These are phyloP conservation scores for Penicillium rolfsii DNA, from an alignment of 2,329 filamentous ascomycete genomes.

Conservation along the genomic window DNA sequence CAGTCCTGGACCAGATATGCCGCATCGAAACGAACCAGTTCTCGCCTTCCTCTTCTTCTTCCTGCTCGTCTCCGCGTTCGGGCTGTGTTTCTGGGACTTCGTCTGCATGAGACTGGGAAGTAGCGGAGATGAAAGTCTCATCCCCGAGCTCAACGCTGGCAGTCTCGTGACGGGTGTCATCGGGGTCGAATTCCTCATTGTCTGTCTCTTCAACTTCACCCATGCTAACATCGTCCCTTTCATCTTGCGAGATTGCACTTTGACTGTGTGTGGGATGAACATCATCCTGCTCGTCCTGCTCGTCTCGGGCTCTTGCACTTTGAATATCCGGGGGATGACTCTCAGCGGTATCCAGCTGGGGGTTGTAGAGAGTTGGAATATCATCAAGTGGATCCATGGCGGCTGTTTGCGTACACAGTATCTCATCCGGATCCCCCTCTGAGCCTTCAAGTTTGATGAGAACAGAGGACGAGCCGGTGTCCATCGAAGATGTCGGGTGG, in stretches of 20 bases:
- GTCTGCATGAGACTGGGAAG: not conserved
- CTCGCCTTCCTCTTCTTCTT: constrained; percentile 27
- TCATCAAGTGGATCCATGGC: not conserved
- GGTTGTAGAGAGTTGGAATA: not conserved
- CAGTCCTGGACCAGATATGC: constrained; percentile 24
- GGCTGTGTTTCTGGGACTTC: constrained; percentile 7
- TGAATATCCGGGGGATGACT: not conserved
- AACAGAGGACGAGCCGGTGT: constrained; percentile 1
- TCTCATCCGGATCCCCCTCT: not conserved
- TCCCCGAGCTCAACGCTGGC: constrained; percentile 46
- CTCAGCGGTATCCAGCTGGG: not conserved
- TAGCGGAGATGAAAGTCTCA: constrained; percentile 21
- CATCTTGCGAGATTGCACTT: not conserved
- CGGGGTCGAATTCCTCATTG: constrained; percentile 15
- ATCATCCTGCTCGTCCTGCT: not conserved
- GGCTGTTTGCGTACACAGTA: not conserved
- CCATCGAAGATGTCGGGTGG: not conserved
- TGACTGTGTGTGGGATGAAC: not conserved
- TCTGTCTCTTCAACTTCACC: constrained; percentile 19
- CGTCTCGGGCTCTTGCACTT: not conserved
- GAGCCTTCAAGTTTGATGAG: constrained; percentile 16
- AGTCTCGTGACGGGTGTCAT: constrained; percentile 34
- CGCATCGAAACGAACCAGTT: constrained; percentile 39
- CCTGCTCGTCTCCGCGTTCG: constrained; percentile 17
- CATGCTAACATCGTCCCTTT: not conserved